A percentile compares a stretch with the other conserved stretches of the same genome.
phyloP scores from a whole-genome alignment of 2,329 filamentous ascomycete genomes.

The Neofusicoccum cordaticola region DNA sequence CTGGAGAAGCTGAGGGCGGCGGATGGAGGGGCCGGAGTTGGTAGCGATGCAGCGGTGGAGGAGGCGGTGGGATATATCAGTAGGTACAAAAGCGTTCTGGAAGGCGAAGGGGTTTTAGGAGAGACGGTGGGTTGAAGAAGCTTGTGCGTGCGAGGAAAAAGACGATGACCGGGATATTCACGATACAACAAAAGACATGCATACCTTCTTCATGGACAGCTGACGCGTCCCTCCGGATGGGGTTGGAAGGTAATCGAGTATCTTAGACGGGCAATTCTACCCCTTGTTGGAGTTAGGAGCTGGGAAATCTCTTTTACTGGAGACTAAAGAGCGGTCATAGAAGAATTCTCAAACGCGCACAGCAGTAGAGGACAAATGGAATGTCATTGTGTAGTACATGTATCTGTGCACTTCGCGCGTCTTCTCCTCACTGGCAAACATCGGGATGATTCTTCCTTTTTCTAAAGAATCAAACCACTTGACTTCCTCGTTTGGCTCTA shows the following conservation, averaged over 20 bases:
- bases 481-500: conserved; percentile 6
- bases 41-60: conserved; percentile 26
- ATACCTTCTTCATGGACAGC: too few species aligned
- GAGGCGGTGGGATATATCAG: conserved; percentile 37
- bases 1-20: conserved; percentile 65
- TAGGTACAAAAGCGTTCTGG: conserved; percentile 28
- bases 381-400: neutral
- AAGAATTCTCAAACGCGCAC: neutral
- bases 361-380: neutral
- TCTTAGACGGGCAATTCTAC: too few species aligned
- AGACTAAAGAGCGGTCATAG: neutral
- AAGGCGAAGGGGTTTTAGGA: conserved; percentile 23
- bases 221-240: too few species aligned
- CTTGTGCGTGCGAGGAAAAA: neutral
- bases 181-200: too few species aligned
- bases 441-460: neutral
- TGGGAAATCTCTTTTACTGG: too few species aligned
- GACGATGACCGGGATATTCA: too few species aligned
- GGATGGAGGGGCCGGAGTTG: conserved; percentile 17
- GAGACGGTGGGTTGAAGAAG: conserved; percentile 3
- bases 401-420: neutral
- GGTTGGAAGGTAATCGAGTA: too few species aligned
- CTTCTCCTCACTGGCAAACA: neutral
- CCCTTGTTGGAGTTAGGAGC: too few species aligned
- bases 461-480: neutral